Evolutionary conservation across 2,329 filamentous ascomycete species (phyloP).

Genomic region (Scopulariopsis brevicaulis): DNA sequence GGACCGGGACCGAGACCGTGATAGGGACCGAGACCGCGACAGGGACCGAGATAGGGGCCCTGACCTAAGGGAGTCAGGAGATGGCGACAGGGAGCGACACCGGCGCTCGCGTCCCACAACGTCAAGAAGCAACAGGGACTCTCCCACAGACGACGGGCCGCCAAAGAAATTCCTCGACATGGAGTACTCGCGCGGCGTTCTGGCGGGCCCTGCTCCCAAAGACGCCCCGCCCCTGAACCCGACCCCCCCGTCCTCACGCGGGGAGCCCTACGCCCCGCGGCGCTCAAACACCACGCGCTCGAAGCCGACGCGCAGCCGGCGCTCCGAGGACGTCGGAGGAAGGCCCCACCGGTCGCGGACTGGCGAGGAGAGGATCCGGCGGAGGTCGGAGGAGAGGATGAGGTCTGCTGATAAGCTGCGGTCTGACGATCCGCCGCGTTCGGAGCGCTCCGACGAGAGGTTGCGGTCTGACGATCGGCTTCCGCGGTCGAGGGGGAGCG

Average conservation of each 20-base stretch:
- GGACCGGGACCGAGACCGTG: constrained; percentile 24
- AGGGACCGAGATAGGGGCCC: background rate
- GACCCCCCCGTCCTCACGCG: constrained; percentile 1
- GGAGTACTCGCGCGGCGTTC: background rate
- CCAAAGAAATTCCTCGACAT: constrained; percentile 5
- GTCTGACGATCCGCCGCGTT: constrained; percentile 1
- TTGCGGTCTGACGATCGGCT: background rate
- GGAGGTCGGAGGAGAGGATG: constrained; percentile 1
- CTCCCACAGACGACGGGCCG: background rate
- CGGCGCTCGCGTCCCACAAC: constrained; percentile 1
- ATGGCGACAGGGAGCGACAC: background rate
- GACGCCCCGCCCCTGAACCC: background rate
- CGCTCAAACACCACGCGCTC: constrained; percentile 4
- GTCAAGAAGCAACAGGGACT: background rate
- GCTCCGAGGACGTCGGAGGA: background rate
- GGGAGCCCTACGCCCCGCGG: constrained; percentile 4
- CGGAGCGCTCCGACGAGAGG: background rate
- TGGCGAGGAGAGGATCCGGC: background rate
- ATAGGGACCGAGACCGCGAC: background rate
- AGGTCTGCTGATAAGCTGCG: constrained; percentile 3
- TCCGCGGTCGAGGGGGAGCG: background rate
- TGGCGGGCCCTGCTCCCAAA: background rate
- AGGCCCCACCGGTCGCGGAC: background rate
- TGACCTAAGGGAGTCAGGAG: background rate
- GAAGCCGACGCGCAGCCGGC: background rate